Base-by-base conservation (phyloP, 148 eudicot genomes). In the Fagopyrum tataricum region DNA sequence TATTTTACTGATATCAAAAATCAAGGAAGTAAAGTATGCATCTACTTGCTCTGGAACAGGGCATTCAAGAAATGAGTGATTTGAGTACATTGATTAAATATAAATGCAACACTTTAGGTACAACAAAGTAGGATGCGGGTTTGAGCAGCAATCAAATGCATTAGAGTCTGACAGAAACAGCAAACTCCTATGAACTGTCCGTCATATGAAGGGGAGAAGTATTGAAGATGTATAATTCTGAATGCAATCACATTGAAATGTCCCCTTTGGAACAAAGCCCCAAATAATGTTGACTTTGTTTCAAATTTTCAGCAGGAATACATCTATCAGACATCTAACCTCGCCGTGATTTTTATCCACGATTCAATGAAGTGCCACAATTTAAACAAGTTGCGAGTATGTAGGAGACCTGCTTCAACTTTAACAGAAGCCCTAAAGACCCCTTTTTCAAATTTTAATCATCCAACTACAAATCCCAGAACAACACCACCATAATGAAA, bases 321-420 rank as follows among this genome's bases (percentile, higher is more conserved):
- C 67, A 61, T 4, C 24, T 10, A 12, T 4, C 6, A 11, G 4
- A 8, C 62, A 56, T 56, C 11, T 56, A 56, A 56, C 8, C 62
- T 21, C 31, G 9, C 12, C 62, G 0, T 20, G 21, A 20, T 7
- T 56, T 56, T 20, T 21, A 56, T 21, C 12, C 37, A 24, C 67
- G 4, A 61, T 56, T 26, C n/a, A 39, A 26, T 61, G 67, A 61
- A 61, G 31, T 61, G 13, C 67, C 66, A 31, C n/a, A 61, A 61
- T 11, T 26, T 26, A 4, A 1, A 11, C 41, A 61, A 26, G 24
- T 61, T 26, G 17, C 31, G 21, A 56, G 62, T 20, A 20, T 7
- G 0, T 56, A 18, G 31, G 24, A 20, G 26, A 56, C 26, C 20
- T 18, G 62, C 13, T 31, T 62, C 67, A 62, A 13, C 42, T 62